Conservation (phyloP, 139 green algal genomes). For the Mesotaenium endlicherianum region DNA sequence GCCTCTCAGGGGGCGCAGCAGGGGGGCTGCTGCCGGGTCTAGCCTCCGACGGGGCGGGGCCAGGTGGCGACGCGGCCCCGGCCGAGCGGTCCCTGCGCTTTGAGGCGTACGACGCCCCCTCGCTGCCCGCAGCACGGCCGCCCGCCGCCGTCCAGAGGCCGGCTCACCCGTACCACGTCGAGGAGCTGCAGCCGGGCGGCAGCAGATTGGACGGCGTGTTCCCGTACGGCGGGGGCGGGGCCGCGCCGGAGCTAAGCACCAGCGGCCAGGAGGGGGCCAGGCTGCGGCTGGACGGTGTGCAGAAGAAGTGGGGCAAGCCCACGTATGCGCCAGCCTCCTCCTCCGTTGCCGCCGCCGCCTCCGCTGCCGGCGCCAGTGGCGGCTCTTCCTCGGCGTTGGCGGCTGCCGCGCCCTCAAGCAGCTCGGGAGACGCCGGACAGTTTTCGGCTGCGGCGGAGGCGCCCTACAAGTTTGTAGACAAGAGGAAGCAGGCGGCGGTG, state of each 20-base stretch:
- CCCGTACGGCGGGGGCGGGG: not conserved
- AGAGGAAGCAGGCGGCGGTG: constrained; percentile 16
- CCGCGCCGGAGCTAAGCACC: not conserved
- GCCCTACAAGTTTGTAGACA: constrained; percentile 1
- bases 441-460: constrained; percentile 6
- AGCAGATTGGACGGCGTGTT: not conserved
- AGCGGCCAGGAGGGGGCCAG: not conserved
- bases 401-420: not conserved
- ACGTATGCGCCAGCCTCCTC: constrained; percentile 25
- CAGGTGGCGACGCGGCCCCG: not conserved
- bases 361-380: constrained; percentile 12
- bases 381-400: not conserved
- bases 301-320: constrained; percentile 47
- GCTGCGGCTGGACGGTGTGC: constrained; percentile 35
- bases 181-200: not conserved
- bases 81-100: constrained; percentile 36
- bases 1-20: too few relatives aligned
- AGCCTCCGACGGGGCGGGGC: not conserved
- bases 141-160: not conserved
- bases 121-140: constrained; percentile 10
- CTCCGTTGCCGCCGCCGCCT: not conserved
- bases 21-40: too few relatives aligned
- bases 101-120: constrained; percentile 46
- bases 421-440: not conserved
- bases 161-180: not conserved